These are phyloP conservation scores for Zymoseptoria passerinii DNA, from an alignment of 2,329 filamentous ascomycete species.

Conservation along the genomic window DNA sequence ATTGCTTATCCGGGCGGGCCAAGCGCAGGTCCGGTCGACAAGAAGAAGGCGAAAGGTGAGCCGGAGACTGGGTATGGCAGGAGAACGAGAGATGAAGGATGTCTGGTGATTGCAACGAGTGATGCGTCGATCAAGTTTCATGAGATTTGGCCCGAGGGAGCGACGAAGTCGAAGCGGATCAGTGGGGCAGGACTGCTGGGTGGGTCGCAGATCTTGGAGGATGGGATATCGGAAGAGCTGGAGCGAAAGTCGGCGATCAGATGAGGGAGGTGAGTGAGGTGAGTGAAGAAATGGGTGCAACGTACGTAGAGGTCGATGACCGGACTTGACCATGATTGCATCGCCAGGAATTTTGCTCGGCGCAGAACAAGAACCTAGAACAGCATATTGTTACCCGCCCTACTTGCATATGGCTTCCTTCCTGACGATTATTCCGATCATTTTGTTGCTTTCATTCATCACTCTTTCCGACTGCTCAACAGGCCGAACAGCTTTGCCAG, in stretches of 20 bases:
- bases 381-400: too few species aligned
- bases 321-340: too few species aligned
- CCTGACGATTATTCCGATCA: too few species aligned
- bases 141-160: constrained; percentile 65
- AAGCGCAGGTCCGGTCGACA: constrained; percentile 23
- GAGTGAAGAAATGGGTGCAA: not conserved
- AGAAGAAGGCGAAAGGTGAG: constrained; percentile 2
- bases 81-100: constrained; percentile 62
- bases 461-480: too few species aligned
- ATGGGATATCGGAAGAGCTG: constrained; percentile 69
- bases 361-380: too few species aligned
- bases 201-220: constrained; percentile 78
- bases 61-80: constrained; percentile 46
- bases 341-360: too few species aligned
- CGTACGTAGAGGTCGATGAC: too few species aligned
- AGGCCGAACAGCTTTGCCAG: too few species aligned
- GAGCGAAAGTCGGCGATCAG: constrained; percentile 43
- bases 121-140: constrained; percentile 93
- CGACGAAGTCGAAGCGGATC: not conserved
- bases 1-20: constrained; percentile 69
- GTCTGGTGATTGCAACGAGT: constrained; percentile 83
- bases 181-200: constrained; percentile 51
- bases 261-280: constrained; percentile 16
- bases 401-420: too few species aligned
- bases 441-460: too few species aligned